Evolutionary conservation across 2,329 filamentous ascomycete genomes (phyloP).

Genomic region (Alternaria sp.): DNA sequence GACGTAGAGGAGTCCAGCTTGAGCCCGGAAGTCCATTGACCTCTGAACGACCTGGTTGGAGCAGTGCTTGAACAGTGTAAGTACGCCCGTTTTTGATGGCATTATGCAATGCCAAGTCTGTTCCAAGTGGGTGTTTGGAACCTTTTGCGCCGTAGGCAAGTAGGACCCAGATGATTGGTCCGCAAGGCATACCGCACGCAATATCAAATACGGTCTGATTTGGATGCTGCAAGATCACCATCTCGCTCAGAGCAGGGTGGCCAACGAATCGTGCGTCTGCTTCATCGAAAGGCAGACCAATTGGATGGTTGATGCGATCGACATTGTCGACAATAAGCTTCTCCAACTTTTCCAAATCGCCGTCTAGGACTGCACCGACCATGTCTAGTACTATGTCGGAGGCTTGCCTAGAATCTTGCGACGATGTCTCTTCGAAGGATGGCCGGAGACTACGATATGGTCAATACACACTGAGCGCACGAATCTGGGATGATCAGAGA

Average conservation of each 20-base stretch:
- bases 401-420: conserved; percentile 12
- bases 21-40: conserved; percentile 34
- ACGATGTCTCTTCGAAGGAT: conserved; percentile 20
- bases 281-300: conserved; percentile 39
- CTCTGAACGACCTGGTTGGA: conserved; percentile 29
- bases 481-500: neutral
- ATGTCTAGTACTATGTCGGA: conserved; percentile 34
- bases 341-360: conserved; percentile 34
- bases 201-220: conserved; percentile 43
- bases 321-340: conserved; percentile 30
- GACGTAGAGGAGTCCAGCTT: conserved; percentile 38
- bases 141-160: conserved; percentile 37
- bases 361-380: conserved; percentile 34
- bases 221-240: conserved; percentile 40
- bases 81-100: conserved; percentile 44
- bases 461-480: neutral
- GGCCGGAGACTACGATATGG: conserved; percentile 11
- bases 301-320: conserved; percentile 35
- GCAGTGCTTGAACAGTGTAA: conserved; percentile 37
- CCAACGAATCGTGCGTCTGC: conserved; percentile 30
- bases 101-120: conserved; percentile 43
- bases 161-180: conserved; percentile 35
- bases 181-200: conserved; percentile 38
- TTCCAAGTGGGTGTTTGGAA: conserved; percentile 40
- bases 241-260: conserved; percentile 32